Evolutionary conservation across 225 moss, liverwort and hornwort species (phyloP), one percentile per base, ranked within the genome.

Genomic region (Rhytidiadelphus loreus): DNA sequence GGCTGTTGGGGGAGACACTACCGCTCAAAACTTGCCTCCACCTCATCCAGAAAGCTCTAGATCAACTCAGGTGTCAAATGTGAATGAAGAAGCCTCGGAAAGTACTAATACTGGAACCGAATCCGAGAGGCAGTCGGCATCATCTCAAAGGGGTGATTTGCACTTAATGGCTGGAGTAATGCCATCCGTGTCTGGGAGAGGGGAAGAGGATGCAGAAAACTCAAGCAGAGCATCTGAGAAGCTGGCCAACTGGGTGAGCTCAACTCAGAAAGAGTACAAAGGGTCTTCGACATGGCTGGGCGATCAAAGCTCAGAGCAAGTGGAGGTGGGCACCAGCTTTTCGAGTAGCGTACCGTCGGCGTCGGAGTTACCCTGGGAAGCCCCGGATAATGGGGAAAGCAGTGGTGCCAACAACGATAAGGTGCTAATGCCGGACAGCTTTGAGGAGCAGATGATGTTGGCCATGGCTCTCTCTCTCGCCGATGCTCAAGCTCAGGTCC

Each of bases 371-470:
- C 92, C 93, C 43, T 93, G 93, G 93, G 94, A 94, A 91, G 94
- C 93, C 23, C 92, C 90, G 17, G 93, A 92, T 14, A 92, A 84
- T 60, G 94, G 94, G 37, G 95, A 95, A 86, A 89, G 91, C 85
- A 94, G 95, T 74, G 89, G 91, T 19, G 52, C 61, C 77, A 87
- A 92, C 90, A 83, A 71, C 33, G 93, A 93, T 43, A 93, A 92
- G 91, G 90, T 92, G 52, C 80, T 94, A 16, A 77, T 95, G 74
- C 94, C 95, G 33, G 95, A 95, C 57, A 95, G 91, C 87, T 95
- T 93, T 39, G 95, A 95, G 89, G 94, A 95, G 83, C 95, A 95
- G 77, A 95, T 95, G 86, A 95, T 95, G 94, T 81, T 95, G 83
- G 95, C 95, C 44, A 94, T 95, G 93, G 93, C 95, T 13, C 91